phyloP scores from a whole-genome alignment of 768 basidiomycete genomes.

The Boletales sp. region DNA sequence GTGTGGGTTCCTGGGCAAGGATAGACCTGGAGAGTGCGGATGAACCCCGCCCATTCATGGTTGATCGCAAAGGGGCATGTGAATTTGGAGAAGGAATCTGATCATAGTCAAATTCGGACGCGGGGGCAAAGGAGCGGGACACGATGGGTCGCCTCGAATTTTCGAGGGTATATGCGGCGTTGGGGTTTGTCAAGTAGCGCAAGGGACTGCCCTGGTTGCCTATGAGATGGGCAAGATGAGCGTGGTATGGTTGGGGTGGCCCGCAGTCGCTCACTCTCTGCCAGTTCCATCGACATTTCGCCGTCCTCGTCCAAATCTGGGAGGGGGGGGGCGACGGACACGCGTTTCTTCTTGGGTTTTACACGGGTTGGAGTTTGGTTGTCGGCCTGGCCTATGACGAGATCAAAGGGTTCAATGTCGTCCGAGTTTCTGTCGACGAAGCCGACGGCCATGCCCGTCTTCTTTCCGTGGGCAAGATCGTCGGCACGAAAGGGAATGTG shows the following conservation, averaged over 20 bases:
- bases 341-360: slow-evolving; percentile 49
- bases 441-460: slow-evolving; percentile 68
- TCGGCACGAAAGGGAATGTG: slow-evolving; percentile 80
- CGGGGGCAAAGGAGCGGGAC: slow-evolving; percentile 47
- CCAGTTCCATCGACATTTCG: slow-evolving; percentile 77
- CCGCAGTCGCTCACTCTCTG: slow-evolving; percentile 51
- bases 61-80: slow-evolving; percentile 28
- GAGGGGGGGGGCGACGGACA: slow-evolving; percentile 32
- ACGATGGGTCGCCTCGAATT: slow-evolving; percentile 33
- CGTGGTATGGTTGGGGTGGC: not conserved
- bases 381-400: slow-evolving; percentile 68
- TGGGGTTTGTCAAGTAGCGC: slow-evolving; percentile 34
- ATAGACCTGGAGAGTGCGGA: slow-evolving; percentile 31
- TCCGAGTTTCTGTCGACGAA: slow-evolving; percentile 72
- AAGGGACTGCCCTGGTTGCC: slow-evolving; percentile 31
- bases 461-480: slow-evolving; percentile 74
- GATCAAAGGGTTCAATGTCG: slow-evolving; percentile 80
- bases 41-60: slow-evolving; percentile 34
- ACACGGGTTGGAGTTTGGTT: slow-evolving; percentile 58
- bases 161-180: slow-evolving; percentile 38
- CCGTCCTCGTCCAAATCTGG: slow-evolving; percentile 51
- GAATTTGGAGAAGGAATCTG: slow-evolving; percentile 57
- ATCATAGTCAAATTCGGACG: slow-evolving; percentile 59
- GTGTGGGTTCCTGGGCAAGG: slow-evolving; percentile 18
- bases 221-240: slow-evolving; percentile 8